Evolutionary conservation across 2,329 filamentous ascomycete genomes (phyloP), one percentile per base, ranked within the genome.

Genomic region (Cladosporium sp.): DNA sequence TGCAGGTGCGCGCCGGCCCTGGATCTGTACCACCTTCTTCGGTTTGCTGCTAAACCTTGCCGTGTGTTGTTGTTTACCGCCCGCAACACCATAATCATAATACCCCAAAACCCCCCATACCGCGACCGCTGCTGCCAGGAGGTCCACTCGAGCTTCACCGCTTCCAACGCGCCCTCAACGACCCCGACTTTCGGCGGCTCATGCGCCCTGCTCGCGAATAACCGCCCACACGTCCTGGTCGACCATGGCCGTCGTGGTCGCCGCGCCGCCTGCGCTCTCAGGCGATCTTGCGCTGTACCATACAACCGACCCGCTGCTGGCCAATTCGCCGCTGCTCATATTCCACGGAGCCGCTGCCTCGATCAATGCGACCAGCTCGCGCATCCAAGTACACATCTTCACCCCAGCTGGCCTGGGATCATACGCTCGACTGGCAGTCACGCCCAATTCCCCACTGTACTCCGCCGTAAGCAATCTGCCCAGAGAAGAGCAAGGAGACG

Each of bases 351-450:
- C 92, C 15, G 69, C 72, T 5, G 64, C 72, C 25, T 93, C 93
- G 49, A 92, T 92, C 30, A 95, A 91, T 43, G 87, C 90, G 69
- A 95, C 96, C 76, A 93, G 89, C 76, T 97, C 93, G 63, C 89
- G 94, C 74, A 92, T 97, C 66, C 93, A 97, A 78, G 84, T 94
- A 64, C 94, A 97, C 75, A 84, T 99, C 75, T 90, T 95, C 77
- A 90, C 89, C 61, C 86, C 91, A 2, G 92, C 91, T 64, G 94
- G 94, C 65, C 88, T 95, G 67, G 88, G 90, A 70, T 93, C 89
- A 66, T 99, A 93, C 72, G 87, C 90, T 61, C 90, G 93, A 68
- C 85, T 99, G 66, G 96, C 93, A 61, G 88, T 97, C 65, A 95
- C 93, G 22, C 94, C 94, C 45, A 95, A 89, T 70, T 96, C 93